A percentile compares a stretch with the other conserved stretches of the same genome.
Evolutionary conservation across 179 eudicot genomes (phyloP).

Genomic region (Silene noctiflora): DNA sequence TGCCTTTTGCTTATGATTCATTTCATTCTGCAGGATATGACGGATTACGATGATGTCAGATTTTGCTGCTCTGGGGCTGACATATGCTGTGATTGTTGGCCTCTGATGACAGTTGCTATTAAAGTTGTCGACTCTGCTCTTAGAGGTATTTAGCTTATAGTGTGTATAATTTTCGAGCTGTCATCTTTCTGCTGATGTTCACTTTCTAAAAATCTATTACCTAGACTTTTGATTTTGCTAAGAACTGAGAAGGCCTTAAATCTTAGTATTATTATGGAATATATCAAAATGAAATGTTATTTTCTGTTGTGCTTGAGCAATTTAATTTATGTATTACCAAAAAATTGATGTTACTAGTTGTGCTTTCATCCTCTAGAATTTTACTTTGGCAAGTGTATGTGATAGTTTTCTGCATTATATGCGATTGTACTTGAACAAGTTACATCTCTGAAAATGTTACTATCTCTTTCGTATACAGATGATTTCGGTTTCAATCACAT

Average conservation of each 20-base stretch:
- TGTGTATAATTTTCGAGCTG: not conserved
- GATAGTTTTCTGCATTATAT: not conserved
- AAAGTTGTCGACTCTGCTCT: conserved; percentile 83
- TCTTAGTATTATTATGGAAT: no score
- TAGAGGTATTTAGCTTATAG: conserved; percentile 50
- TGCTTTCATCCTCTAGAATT: no score
- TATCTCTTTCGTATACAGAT: conserved; percentile 40
- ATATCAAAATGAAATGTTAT: not conserved
- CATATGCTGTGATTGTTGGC: conserved; percentile 91
- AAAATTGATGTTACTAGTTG: no score
- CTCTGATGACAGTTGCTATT: conserved; percentile 89
- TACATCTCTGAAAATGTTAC: conserved; percentile 6
- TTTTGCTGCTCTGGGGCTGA: conserved; percentile 94
- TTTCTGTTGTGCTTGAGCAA: no score
- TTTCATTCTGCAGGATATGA: conserved; percentile 59
- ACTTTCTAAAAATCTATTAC: not conserved
- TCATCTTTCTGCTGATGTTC: not conserved
- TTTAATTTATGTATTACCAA: no score
- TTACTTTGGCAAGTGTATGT: not conserved
- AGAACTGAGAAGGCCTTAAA: not conserved
- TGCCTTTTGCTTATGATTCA: conserved; percentile 11
- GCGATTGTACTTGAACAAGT: not conserved
- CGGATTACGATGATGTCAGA: conserved; percentile 93
- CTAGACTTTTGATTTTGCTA: not conserved
- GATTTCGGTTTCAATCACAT: conserved; percentile 95